Evolutionary conservation across 331 rosid genomes (phyloP), one percentile per base, ranked within the genome.

Genomic region (Prunus yedoensis): DNA sequence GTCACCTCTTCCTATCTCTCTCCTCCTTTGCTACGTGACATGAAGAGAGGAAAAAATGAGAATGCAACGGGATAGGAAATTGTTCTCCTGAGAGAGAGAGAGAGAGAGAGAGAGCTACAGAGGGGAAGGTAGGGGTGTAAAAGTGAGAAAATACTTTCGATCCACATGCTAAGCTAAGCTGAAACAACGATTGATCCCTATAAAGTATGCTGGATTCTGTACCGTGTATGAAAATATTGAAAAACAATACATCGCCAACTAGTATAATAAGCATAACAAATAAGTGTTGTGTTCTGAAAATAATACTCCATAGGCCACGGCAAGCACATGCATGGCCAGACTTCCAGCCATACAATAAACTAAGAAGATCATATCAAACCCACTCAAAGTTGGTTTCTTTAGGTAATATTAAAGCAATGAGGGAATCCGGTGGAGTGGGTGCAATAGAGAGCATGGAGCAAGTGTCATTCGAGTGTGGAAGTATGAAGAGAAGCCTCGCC

Each of bases 321-420:
- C 30, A 23, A 38, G 28, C 49, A 72, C 67, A 57, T 16, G 45
- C 1, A 28, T 30, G 21, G 21, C 3, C 23, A 17, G n/a, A 14
- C 12, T 23, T 28, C 43, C 23, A 41, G 25, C 16, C 10, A 23
- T 41, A 43, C 25, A 53, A 12, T 21, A 57, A 72, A 72, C 66
- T 43, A 60, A 54, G 46, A 54, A 65, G 35, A 68, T 91, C 82
- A 94, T 46, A 85, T 91, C 82, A 94, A 41, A 85, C 79, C 99
- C 99, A 94, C 74, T 94, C 99, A 52, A 82, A 94, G 74, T 90
- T 92, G 20, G 97, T 90, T 80, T 94, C 97, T 83, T 94, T 94
- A 13, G 99, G 97, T 74, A 94, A 80, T 81, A 94, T 86, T 90
- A 94, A 83, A 52, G 87, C 97, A 75, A 94, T 85, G 32, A 94